Percentiles rank a stretch among this genome's conserved stretches.
phyloP scores from a whole-genome alignment of 345 rosid species.

The Erucastrum elatum region DNA sequence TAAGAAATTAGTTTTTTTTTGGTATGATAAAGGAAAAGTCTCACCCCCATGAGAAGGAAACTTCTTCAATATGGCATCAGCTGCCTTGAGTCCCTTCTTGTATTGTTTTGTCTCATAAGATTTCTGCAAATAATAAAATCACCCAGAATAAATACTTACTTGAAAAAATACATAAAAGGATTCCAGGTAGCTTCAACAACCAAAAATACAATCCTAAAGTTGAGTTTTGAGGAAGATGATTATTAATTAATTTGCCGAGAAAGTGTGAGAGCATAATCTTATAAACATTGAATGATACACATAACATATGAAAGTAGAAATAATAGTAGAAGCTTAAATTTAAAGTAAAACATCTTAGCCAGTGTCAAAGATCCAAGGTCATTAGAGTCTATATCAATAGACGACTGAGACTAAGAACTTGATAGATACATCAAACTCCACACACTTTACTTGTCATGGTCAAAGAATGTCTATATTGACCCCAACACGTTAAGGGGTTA shows the following conservation, averaged over 20 bases:
- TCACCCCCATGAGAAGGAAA: constrained; percentile 99
- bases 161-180: neutral
- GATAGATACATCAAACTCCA: neutral
- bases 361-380: neutral
- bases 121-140: constrained; percentile 59
- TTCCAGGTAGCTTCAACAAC: neutral
- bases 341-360: neutral
- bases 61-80: constrained; percentile 92
- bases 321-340: neutral
- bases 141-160: neutral
- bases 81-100: constrained; percentile 97
- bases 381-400: neutral
- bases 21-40: constrained; percentile 13
- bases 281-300: neutral
- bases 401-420: neutral
- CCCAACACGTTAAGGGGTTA: constrained; percentile 22
- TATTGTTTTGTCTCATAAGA: constrained; percentile 98
- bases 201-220: neutral
- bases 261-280: neutral
- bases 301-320: constrained; percentile 8
- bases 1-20: neutral
- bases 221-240: neutral
- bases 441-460: neutral
- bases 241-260: neutral
- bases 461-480: constrained; percentile 24